phyloP scores from a whole-genome alignment of 108 stramenopile species.

The Pseudonitzschia pungens region DNA sequence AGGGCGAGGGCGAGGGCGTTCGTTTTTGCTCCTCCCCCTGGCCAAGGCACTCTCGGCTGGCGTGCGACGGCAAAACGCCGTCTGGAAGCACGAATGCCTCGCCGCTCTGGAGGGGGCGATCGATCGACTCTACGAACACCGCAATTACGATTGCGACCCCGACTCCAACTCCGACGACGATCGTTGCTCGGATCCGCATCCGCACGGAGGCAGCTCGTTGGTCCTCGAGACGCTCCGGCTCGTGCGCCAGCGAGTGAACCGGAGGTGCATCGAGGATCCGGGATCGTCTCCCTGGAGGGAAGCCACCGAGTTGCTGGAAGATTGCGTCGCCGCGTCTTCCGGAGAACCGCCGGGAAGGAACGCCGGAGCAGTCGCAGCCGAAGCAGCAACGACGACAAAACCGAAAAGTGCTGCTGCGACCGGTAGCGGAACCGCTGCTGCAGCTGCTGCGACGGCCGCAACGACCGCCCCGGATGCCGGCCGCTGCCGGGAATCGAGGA shows the following conservation, averaged over 20 bases:
- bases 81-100: neutral
- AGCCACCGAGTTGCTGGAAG: neutral
- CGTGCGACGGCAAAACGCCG: conserved; percentile 17
- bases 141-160: no score
- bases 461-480: neutral
- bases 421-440: no score
- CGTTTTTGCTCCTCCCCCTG: conserved; percentile 9
- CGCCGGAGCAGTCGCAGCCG: no score
- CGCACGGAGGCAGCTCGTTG: no score
- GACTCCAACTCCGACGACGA: no score
- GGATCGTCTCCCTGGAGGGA: conserved; percentile 26
- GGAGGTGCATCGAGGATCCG: conserved; percentile 19
- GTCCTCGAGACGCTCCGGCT: neutral
- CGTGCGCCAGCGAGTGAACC: neutral
- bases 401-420: no score
- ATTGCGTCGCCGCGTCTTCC: conserved; percentile 1
- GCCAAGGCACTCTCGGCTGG: conserved; percentile 8
- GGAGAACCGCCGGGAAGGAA: no score
- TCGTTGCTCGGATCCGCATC: no score
- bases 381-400: neutral
- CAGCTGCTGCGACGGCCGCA: neutral
- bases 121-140: neutral
- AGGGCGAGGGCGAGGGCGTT: no score
- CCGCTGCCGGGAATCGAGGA: neutral
- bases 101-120: neutral